Conservation (phyloP, 1,139 yeast species). For the Sugiyamaella pinicola region DNA sequence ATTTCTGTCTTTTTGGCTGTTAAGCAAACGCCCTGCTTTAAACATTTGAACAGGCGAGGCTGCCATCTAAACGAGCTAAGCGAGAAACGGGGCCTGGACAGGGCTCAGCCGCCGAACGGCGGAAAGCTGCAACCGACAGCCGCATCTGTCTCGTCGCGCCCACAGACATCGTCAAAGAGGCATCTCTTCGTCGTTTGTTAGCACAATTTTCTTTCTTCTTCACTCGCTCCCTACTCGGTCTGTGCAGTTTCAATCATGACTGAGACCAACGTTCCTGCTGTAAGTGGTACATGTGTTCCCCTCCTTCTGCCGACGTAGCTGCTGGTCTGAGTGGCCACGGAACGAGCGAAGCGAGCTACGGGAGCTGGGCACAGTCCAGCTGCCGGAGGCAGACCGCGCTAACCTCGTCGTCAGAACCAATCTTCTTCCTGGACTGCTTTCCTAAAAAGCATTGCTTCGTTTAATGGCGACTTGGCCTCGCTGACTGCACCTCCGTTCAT, state of each 20-base stretch:
- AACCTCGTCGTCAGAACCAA: slow-evolving; percentile 24
- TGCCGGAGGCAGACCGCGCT: too few species aligned
- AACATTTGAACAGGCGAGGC: too few species aligned
- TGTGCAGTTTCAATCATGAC: slow-evolving; percentile 6
- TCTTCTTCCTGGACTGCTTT: slow-evolving; percentile 46
- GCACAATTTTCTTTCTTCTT: not conserved
- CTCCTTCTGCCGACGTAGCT: too few species aligned
- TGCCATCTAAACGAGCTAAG: not conserved
- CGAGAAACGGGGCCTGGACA: not conserved
- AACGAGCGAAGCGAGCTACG: too few species aligned
- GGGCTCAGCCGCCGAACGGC: not conserved
- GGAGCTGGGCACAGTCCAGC: too few species aligned
- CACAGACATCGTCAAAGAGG: not conserved
- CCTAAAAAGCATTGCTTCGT: slow-evolving; percentile 86
- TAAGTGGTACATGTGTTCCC: slow-evolving; percentile 16
- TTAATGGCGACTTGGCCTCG: slow-evolving; percentile 91
- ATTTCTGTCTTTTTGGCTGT: too few species aligned
- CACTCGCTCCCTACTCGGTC: not conserved
- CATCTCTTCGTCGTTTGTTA: too few species aligned
- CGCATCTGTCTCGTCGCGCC: too few species aligned
- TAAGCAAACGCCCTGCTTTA: too few species aligned
- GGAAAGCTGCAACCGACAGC: too few species aligned
- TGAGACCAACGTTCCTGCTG: slow-evolving; percentile 31
- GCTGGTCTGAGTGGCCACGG: too few species aligned
- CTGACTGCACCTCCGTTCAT: slow-evolving; percentile 99